Evolutionary conservation across 805 yeast genomes (phyloP).

Genomic region (Kodamaea restingae): DNA sequence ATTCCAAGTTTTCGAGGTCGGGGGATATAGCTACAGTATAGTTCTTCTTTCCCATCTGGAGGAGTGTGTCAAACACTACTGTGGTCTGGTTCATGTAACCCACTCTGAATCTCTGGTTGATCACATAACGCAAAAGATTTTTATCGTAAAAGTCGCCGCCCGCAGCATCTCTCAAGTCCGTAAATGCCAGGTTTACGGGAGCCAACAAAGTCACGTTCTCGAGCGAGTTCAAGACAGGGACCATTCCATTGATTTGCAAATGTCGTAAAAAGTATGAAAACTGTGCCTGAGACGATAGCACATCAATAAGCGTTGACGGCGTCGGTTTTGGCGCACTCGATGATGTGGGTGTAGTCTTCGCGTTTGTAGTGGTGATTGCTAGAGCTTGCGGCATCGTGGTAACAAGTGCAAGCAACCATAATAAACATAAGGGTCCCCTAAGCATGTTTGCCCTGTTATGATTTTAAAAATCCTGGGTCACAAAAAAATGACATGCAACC

Average conservation of each 20-base stretch:
- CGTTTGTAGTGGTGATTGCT: neutral
- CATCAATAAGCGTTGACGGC: slow-evolving; percentile 56
- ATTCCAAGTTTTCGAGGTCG: slow-evolving; percentile 23
- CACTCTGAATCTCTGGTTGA: slow-evolving; percentile 30
- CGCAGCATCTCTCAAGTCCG: slow-evolving; percentile 12
- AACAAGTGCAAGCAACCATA: neutral
- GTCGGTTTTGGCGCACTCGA: slow-evolving; percentile 12
- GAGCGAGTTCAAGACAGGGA: slow-evolving; percentile 57
- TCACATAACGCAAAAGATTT: slow-evolving; percentile 20
- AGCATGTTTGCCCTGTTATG: neutral
- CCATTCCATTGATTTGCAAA: slow-evolving; percentile 57
- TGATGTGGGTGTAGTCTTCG: slow-evolving; percentile 8
- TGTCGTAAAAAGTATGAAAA: slow-evolving; percentile 60
- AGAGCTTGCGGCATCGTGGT: neutral
- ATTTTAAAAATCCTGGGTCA: neutral
- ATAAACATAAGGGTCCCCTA: neutral
- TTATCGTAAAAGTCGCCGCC: slow-evolving; percentile 7
- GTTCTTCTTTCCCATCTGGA: slow-evolving; percentile 7
- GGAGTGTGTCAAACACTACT: slow-evolving; percentile 30
- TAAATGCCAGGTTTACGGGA: slow-evolving; percentile 77
- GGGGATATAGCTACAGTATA: slow-evolving; percentile 25
- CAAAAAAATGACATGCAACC: too few relatives aligned
- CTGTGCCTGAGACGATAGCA: slow-evolving; percentile 63
- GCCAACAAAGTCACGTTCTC: slow-evolving; percentile 71
- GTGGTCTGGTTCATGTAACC: slow-evolving; percentile 24